Evolutionary conservation across 2,329 filamentous ascomycete species (phyloP).

Genomic region (Lachnellula cervina): DNA sequence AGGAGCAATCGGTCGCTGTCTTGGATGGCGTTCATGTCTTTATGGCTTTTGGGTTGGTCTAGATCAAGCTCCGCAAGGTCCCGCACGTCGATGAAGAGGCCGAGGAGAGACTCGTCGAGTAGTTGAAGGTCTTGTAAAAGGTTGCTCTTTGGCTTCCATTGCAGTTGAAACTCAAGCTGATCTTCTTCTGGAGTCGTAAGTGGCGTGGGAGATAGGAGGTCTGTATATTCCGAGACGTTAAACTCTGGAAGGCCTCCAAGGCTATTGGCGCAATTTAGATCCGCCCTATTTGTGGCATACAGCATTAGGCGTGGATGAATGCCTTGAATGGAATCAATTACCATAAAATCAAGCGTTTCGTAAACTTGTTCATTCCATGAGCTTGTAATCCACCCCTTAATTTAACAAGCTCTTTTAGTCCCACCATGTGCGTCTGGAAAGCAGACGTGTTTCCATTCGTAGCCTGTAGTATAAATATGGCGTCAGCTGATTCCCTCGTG

Average conservation of each 20-base stretch:
- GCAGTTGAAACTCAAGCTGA: slow-evolving; percentile 3
- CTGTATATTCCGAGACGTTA: background rate
- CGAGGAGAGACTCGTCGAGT: background rate
- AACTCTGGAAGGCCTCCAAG: slow-evolving; percentile 8
- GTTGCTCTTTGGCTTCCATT: background rate
- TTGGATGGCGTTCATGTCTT: background rate
- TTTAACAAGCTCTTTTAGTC: slow-evolving; percentile 9
- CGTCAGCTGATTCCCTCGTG: background rate
- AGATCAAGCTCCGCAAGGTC: background rate
- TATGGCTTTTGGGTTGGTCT: background rate
- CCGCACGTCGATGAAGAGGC: slow-evolving; percentile 7
- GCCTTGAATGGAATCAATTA: background rate
- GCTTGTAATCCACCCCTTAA: slow-evolving; percentile 9
- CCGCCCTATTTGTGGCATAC: slow-evolving; percentile 6
- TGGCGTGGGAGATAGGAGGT: background rate
- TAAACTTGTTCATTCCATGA: slow-evolving; percentile 4
- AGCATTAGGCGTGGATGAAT: background rate
- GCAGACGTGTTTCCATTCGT: slow-evolving; percentile 9
- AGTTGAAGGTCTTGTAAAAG: background rate
- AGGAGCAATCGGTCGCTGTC: slow-evolving; percentile 13
- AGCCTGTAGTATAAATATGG: slow-evolving; percentile 2
- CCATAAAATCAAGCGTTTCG: slow-evolving; percentile 10
- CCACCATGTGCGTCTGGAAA: slow-evolving; percentile 9
- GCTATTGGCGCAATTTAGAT: slow-evolving; percentile 14
- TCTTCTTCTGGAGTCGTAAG: background rate